phyloP scores from a whole-genome alignment of 345 rosid genomes.

The Psidium friedrichsthalianum region DNA sequence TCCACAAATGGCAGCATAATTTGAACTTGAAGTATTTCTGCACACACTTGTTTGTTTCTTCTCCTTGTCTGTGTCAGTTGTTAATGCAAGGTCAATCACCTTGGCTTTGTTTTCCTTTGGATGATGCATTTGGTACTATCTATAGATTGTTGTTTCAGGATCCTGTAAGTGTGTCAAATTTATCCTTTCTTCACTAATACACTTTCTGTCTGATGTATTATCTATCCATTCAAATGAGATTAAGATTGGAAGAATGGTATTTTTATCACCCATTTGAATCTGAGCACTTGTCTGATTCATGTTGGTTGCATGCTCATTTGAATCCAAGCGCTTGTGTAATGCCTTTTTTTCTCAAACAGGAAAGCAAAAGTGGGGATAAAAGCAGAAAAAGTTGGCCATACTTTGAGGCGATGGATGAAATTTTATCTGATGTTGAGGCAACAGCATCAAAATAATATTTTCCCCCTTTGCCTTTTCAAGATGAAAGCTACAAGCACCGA shows the following conservation, averaged over 20 bases:
- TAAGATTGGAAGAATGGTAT: neutral
- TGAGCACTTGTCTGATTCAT: neutral
- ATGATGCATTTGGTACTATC: neutral
- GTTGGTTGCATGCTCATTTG: neutral
- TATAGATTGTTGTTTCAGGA: neutral
- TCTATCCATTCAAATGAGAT: neutral
- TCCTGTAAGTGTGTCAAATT: neutral
- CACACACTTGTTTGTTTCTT: neutral
- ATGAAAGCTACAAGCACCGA: neutral
- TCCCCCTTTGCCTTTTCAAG: neutral
- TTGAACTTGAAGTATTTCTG: neutral
- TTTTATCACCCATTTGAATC: neutral
- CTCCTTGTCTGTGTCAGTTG: neutral
- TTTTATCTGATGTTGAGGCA: slow-evolving; percentile 44
- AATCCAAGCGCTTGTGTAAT: neutral
- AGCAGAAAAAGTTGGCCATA: slow-evolving; percentile 54
- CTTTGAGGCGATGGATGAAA: slow-evolving; percentile 55
- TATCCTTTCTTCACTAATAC: neutral
- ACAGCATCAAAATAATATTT: slow-evolving; percentile 16
- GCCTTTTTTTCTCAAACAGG: slow-evolving; percentile 23
- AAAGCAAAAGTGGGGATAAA: slow-evolving; percentile 32
- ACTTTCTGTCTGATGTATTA: neutral
- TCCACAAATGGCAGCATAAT: neutral
- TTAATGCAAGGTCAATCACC: neutral
- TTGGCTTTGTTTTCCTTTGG: neutral